Percentiles rank a stretch among this genome's conserved stretches.
Conservation (phyloP, 345 rosid species). For the Luvunga scandens region DNA sequence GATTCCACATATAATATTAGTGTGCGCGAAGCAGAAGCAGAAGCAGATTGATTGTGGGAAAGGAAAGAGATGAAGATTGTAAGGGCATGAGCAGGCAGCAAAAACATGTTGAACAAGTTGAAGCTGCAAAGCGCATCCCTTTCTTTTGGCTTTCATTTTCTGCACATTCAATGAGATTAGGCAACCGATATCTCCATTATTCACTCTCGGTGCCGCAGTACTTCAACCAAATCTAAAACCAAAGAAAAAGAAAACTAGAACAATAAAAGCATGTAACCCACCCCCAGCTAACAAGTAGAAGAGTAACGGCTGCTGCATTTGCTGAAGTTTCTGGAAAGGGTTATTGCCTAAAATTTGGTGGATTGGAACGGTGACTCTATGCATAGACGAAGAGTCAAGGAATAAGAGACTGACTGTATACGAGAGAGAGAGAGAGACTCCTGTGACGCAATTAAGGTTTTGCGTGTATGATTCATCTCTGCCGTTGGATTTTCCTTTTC, state of each 20-base stretch:
- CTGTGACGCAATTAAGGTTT: background rate
- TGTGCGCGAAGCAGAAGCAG: too few species aligned
- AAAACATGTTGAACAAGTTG: conserved; percentile 7
- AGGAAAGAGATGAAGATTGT: conserved; percentile 9
- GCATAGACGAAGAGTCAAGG: background rate
- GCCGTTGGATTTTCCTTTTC: background rate
- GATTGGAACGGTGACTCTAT: background rate
- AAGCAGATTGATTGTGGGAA: too few species aligned
- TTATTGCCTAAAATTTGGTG: too few species aligned
- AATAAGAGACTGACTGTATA: too few species aligned
- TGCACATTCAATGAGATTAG: conserved; percentile 22
- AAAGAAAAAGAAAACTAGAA: background rate
- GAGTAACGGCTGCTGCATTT: background rate
- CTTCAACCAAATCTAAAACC: background rate
- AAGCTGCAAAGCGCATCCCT: conserved; percentile 45
- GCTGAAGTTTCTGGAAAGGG: too few species aligned
- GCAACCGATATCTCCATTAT: background rate
- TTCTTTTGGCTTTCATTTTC: background rate
- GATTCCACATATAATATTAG: too few species aligned
- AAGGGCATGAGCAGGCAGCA: conserved; percentile 41
- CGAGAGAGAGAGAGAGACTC: too few species aligned
- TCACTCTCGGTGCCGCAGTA: conserved; percentile 6
- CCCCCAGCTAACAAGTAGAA: background rate
- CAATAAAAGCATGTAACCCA: background rate
- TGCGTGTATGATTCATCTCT: background rate